Base-by-base conservation (phyloP, 2,329 filamentous ascomycete species). In the Beauveria sp. region DNA sequence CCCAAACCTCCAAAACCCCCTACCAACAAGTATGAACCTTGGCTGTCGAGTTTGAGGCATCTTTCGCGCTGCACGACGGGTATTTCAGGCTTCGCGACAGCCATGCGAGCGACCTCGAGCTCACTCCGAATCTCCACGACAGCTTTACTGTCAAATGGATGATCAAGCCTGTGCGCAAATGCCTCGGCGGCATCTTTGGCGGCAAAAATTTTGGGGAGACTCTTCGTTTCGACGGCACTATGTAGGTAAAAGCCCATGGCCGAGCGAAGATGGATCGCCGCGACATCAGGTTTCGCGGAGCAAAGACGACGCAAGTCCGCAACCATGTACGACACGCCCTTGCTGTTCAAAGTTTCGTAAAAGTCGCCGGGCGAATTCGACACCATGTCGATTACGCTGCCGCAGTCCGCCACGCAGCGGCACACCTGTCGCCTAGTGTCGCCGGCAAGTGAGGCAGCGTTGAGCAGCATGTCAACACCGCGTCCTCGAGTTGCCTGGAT, bases 1-100 rank as follows among this genome's bases (percentile, higher is more conserved):
- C 78, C 79, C n/a, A 81, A 70, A 18, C 77, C 79, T 28, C 78
- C 79, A 0, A 77, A 76, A 22, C 78, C 76, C n/a, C 79, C 79
- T 38, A 79, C 74, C 40, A 81, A 69, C 60, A 81, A 71, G 64
- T 81, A 81, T 5, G 63, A 62, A 20, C 46, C 62, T 16, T 34
- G 49, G 10, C 61, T 45, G 6, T 56, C 49, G 3, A 51, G 24
- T 18, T 28, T 22, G 6, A 51, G 49, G 3, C 14, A 7, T 31
- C 49, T 51, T 28, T 28, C 49, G 26, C 49, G 49, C 49, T 28
- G 18, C 49, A 51, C 18, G 26, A 51, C 7, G 18, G 49, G 14
- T n/a, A 51, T 22, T 9, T 51, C 49, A 18, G 22, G 26, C 49
- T 20, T 51, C 18, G 22, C 26, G 28, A 26, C 14, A 51, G 49